Base-by-base conservation (phyloP, 1,284 basidiomycete genomes). In the Phellinidium pouzarii region DNA sequence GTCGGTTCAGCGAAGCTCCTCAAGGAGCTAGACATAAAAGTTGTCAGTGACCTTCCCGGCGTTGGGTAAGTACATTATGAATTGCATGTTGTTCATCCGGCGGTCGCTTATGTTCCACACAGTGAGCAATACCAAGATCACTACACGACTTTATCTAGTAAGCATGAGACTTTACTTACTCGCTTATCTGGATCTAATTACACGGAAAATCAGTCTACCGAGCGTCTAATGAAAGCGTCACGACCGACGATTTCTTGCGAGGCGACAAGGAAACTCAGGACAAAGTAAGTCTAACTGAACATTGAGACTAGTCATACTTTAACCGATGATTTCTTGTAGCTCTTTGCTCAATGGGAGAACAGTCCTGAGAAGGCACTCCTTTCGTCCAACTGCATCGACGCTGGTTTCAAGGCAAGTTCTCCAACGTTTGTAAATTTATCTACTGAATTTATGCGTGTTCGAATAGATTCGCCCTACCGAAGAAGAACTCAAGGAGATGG, bases 41-140 rank as follows among this genome's bases (percentile, higher is more conserved):
- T 79, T 51, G 78, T 84, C 56, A 80, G 79, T 59, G 82, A 87
- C 60, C 72, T 86, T 53, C 81, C 83, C 14, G 82, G 84, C 46
- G 84, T 86, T 52, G 82, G 81, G 79, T 80, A 64, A 36, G 79
- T 66, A 17, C 41, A 42, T 36, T 27, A 45, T 44, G 38, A 14
- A 17, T 40, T 41, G 29, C 31, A 9, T 14, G 17, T 3, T 43
- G 44, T 17, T 22, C 27, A 22, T 37, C 31, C 2, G 9, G 31
- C 42, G 27, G 34, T n/a, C 46, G 17, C 49, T 44, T 5, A 36
- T 29, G n/a, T 40, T 31, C 17, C 43, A 36, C 26, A 36, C 53
- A 80, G 81, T 29, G 81, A 84, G 65, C 69, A 84, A 65, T 86
- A 85, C 64, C 80, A 85, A 64, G 84, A 85, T 60, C 84, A 86